Percentiles rank a stretch among this genome's conserved stretches.
These are phyloP conservation scores for Royoungia palumana DNA, from an alignment of 768 basidiomycete genomes.

Conservation along the genomic window DNA sequence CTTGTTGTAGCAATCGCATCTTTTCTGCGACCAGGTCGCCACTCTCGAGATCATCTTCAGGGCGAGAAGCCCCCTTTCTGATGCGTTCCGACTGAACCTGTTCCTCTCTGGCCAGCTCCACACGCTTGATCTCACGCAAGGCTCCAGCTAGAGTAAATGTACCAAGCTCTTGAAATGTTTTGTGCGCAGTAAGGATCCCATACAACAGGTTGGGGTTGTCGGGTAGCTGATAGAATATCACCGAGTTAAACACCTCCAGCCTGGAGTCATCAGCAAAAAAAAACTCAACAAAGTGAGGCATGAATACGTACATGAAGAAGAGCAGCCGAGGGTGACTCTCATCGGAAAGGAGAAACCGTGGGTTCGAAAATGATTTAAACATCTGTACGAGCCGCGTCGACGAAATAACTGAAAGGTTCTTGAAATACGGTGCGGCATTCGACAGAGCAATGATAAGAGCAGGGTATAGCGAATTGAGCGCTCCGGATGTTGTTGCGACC, in stretches of 20 bases:
- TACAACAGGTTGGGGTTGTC: conserved; percentile 90
- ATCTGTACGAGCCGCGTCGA: conserved; percentile 84
- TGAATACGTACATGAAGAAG: conserved; percentile 73
- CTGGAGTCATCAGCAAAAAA: conserved; percentile 35
- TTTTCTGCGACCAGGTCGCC: conserved; percentile 51
- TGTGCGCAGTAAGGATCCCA: conserved; percentile 78
- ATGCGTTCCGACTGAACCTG: conserved; percentile 36
- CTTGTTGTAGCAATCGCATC: conserved; percentile 59
- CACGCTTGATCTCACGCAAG: conserved; percentile 77
- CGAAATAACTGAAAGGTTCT: conserved; percentile 73
- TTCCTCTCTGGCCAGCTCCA: conserved; percentile 71
- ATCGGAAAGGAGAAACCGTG: conserved; percentile 85
- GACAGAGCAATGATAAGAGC: conserved; percentile 87
- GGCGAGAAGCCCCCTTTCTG: conserved; percentile 15
- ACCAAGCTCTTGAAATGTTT: conserved; percentile 84
- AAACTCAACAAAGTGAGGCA: background rate
- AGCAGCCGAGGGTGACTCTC: conserved; percentile 93
- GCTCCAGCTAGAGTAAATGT: conserved; percentile 88
- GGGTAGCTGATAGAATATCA: conserved; percentile 72
- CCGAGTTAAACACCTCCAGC: conserved; percentile 87
- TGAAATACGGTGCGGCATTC: conserved; percentile 85
- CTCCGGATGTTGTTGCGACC: conserved; percentile 83
- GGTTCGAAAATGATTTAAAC: conserved; percentile 87
- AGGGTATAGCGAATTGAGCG: conserved; percentile 82
- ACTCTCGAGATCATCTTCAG: conserved; percentile 26